Evolutionary conservation across 306 rosid species (phyloP), one percentile per base, ranked within the genome.

Genomic region (Cucumis hystrix): DNA sequence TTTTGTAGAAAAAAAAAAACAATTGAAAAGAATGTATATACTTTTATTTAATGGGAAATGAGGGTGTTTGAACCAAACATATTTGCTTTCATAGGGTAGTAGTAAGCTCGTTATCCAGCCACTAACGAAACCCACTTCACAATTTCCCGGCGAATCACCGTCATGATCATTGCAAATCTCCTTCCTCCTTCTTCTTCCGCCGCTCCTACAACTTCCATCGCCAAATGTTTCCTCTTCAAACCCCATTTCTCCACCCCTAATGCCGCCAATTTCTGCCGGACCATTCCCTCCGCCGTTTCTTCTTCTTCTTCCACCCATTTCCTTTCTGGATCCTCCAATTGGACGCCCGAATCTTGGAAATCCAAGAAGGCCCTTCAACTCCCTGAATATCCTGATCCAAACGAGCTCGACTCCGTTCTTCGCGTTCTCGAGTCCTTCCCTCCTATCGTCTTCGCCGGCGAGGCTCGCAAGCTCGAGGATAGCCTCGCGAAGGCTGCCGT

Each of bases 381-480:
- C 28, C 87, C 87, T 10, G 77, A 75, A 5, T 84, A 84, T 73
- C 83, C 85, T 6, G 83, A 84, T 83, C 68, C 58, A 2, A 75
- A 79, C 0, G 87, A 81, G 83, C 83, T 84, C 76, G 49, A 17
- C 8, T n/a, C 78, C 57, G 87, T 84, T 16, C 69, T 84, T 59
- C 72, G 57, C 3, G 77, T 82, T 56, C 71, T 84, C 17, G 79
- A 81, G 77, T 78, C 76, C 21, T 84, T 81, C 81, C 87, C 87
- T 14, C 87, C 83, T 16, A 79, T 84, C 30, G 83, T 84, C 54
- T 84, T 84, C 76, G 83, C 87, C 16, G 87, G 87, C 3, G 87
- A 84, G 79, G 84, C 87, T 33, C 62, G 81, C 54, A 56, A 75
- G 74, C 87, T 84, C 33, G 87, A 84, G 79, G 79, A 69, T 25